These are phyloP conservation scores for Backusella liffmaniae DNA, from an alignment of 192 early-diverging fungal genomes.

Conservation along the genomic window DNA sequence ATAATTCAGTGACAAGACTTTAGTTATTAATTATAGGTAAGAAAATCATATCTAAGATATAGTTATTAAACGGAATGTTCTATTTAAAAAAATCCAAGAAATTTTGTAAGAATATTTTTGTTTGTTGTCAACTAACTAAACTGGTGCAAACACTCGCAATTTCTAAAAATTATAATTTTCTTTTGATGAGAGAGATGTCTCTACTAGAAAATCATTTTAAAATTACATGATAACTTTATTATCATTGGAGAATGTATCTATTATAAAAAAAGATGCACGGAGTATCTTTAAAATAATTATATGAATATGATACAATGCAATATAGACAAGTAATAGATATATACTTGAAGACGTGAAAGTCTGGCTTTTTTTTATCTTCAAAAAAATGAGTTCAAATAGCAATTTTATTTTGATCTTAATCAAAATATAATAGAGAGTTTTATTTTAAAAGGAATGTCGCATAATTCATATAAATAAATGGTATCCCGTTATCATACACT, in stretches of 20 bases:
- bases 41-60: no score
- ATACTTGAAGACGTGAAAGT: no score
- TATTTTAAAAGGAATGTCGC: neutral
- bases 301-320: neutral
- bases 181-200: neutral
- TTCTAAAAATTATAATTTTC: neutral
- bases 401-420: constrained; percentile 4
- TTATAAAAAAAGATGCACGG: no score
- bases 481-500: neutral
- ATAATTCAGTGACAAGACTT: neutral
- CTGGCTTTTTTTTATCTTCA: neutral
- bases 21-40: no score
- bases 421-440: neutral
- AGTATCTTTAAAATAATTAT: neutral
- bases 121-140: neutral
- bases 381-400: neutral
- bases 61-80: neutral
- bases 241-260: no score
- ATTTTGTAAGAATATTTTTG: neutral
- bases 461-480: neutral
- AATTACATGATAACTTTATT: neutral
- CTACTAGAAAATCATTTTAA: neutral
- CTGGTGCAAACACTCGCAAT: neutral
- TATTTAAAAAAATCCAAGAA: neutral
- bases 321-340: neutral